Base-by-base conservation (phyloP, 345 rosid genomes). In the Acer negundo region DNA sequence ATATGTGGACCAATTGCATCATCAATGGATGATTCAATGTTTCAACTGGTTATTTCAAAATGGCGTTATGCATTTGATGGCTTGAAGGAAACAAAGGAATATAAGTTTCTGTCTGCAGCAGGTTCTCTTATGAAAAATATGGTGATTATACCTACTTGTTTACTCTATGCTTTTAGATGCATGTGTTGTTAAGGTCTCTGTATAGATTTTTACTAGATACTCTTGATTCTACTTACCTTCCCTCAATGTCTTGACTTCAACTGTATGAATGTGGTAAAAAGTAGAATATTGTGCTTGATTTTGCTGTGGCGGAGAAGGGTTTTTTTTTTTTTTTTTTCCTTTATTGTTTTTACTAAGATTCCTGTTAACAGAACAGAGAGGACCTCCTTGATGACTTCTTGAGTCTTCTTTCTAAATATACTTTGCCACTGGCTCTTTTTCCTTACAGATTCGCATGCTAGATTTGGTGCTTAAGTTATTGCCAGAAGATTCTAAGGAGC, bases 1-100 rank as follows among this genome's bases (percentile, higher is more conserved):
- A 75, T 91, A 62, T 96, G 99, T 80, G 97, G 97, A 73, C 99
- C 99, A 19, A 89, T 96, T 84, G 94, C 99, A 75, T 90, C 90
- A 83, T 82, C 99, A 62, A 90, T 94, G 86, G 90, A 92, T 74
- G 98, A 96, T 83, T 86, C 94, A 67, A 92, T 94, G 99, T 94
- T 96, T 84, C 64, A 67, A 70, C 87, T 96, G 69, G 90, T 96
- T 80, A 80, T 88, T 74, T 94, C 97, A 56, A 94, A 85, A 78
- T 96, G 99, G 99, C 93, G 89, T 62, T 61, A 67, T 82, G 92
- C 95, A 67, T 91, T 89, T 87, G 97, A 96, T 69, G 89, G 88
- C 79, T 85, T 92, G 86, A 94, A 96, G 84, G 91, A 94, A 84
- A 91, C 97, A 75, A 88, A 92, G 63, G 89, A 90, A 78, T 90